Conservation (phyloP, 2,329 filamentous ascomycete species). For the Monilinia aucupariae region DNA sequence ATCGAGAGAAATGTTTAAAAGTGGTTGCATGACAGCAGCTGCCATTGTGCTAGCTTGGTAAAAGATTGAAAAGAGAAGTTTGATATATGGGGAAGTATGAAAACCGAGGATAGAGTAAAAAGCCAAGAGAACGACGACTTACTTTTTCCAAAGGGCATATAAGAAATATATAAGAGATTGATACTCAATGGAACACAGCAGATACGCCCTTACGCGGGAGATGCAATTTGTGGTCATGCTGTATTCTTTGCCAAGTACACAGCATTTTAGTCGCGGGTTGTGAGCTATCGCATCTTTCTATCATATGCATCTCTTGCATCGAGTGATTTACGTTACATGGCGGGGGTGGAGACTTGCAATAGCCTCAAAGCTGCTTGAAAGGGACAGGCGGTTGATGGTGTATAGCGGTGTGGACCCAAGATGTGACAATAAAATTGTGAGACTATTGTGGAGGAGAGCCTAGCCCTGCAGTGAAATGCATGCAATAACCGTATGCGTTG, state of each 20-base stretch:
- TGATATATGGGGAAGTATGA: neutral
- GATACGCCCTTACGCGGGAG: neutral
- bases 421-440: neutral
- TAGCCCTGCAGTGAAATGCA: neutral
- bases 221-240: neutral
- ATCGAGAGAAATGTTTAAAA: constrained; percentile 29
- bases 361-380: neutral
- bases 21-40: constrained; percentile 31
- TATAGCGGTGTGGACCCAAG: constrained; percentile 16
- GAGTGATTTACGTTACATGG: neutral
- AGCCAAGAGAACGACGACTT: neutral
- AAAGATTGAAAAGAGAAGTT: neutral
- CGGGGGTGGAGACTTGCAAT: constrained; percentile 1
- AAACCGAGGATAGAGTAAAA: neutral
- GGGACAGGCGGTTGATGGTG: neutral
- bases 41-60: constrained; percentile 27
- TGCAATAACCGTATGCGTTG: constrained; percentile 4
- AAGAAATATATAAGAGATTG: neutral
- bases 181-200: neutral
- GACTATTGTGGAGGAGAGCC: neutral
- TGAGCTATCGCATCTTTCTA: neutral
- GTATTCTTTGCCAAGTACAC: constrained; percentile 3
- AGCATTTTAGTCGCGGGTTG: neutral
- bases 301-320: neutral
- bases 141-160: neutral